Evolutionary conservation across 768 basidiomycete genomes (phyloP).

Genomic region (Terana coerulea): DNA sequence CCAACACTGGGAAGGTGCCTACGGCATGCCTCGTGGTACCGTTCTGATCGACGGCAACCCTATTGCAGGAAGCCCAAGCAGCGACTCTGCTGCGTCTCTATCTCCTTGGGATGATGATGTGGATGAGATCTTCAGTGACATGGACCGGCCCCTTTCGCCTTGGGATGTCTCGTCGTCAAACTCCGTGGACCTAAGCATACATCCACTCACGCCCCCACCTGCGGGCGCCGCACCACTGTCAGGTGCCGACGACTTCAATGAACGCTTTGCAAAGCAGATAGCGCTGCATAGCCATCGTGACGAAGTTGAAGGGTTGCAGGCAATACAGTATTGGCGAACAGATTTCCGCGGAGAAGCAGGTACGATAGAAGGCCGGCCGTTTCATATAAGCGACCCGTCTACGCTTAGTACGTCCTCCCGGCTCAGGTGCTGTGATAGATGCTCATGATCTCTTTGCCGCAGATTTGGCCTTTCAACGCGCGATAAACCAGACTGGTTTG

Average conservation of each 20-base stretch:
- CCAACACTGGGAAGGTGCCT: conserved; percentile 81
- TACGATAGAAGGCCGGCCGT: conserved; percentile 35
- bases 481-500: neutral
- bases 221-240: neutral
- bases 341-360: conserved; percentile 53
- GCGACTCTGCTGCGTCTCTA: conserved; percentile 55
- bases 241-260: neutral
- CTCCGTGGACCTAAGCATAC: neutral
- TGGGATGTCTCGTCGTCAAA: conserved; percentile 13
- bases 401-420: conserved; percentile 51
- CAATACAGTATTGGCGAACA: conserved; percentile 70
- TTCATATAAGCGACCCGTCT: conserved; percentile 68
- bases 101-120: conserved; percentile 47
- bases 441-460: neutral
- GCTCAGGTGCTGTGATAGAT: neutral
- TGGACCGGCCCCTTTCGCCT: conserved; percentile 15
- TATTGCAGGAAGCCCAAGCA: conserved; percentile 29
- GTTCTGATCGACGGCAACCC: conserved; percentile 34
- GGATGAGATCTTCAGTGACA: conserved; percentile 12
- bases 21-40: conserved; percentile 48
- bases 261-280: neutral
- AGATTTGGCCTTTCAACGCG: neutral
- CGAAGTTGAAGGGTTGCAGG: conserved; percentile 58
- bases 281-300: conserved; percentile 39
- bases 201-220: neutral